phyloP scores from a whole-genome alignment of 257 asterid genomes.

The Solanum infundibuliforme region DNA sequence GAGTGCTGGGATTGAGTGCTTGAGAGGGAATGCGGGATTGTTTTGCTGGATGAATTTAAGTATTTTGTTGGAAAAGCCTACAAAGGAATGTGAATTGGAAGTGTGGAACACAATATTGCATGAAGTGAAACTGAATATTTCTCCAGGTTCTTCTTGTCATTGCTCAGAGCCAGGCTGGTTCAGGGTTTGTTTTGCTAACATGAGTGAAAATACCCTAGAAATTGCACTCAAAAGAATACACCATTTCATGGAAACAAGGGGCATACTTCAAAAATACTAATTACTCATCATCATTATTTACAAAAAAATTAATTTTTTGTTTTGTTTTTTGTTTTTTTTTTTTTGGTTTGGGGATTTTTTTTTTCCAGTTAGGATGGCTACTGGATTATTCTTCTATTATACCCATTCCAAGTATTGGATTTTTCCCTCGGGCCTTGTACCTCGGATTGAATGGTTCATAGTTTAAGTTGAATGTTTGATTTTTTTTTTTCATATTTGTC shows the following conservation, averaged over 20 bases:
- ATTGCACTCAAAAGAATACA: slow-evolving; percentile 49
- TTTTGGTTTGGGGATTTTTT: neutral
- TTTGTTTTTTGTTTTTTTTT: neutral
- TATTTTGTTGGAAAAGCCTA: neutral
- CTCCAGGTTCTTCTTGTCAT: slow-evolving; percentile 71
- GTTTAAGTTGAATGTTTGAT: neutral
- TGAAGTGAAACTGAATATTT: slow-evolving; percentile 67
- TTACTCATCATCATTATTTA: neutral
- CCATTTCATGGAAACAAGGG: neutral
- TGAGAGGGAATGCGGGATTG: neutral
- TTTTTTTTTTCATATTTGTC: too few relatives aligned
- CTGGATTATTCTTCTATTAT: neutral
- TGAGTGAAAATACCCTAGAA: slow-evolving; percentile 51
- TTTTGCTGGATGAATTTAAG: slow-evolving; percentile 8
- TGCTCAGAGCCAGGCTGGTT: slow-evolving; percentile 87
- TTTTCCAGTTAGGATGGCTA: neutral
- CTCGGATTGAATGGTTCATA: neutral
- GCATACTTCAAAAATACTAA: neutral
- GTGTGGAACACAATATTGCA: slow-evolving; percentile 18
- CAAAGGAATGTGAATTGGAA: neutral
- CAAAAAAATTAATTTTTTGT: too few relatives aligned
- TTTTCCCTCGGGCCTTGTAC: neutral
- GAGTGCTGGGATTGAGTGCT: neutral
- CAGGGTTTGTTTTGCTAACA: slow-evolving; percentile 73
- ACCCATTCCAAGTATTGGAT: neutral